Conservation (phyloP, 1,284 basidiomycete genomes). For the Ceratorhiza oryzae-sativae region DNA sequence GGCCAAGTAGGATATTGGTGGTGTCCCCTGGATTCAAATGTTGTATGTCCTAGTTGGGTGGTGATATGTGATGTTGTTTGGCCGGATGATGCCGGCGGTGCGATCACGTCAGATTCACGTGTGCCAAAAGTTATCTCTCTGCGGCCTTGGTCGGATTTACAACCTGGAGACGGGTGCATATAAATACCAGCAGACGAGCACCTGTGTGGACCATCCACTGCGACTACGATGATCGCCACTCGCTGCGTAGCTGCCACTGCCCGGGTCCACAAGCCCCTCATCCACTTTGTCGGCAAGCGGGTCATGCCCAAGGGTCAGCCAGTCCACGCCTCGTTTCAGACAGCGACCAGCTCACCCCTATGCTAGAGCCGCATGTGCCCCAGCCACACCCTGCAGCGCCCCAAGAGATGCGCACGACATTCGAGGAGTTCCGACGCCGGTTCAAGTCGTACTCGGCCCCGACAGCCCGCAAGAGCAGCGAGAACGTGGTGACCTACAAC, state of each 20-base stretch:
- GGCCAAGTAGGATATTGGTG: conserved; percentile 48
- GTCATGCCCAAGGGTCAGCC: conserved; percentile 66
- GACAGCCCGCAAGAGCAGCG: conserved; percentile 46
- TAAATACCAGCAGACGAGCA: background rate
- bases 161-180: background rate
- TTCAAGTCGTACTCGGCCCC: conserved; percentile 55
- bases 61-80: background rate
- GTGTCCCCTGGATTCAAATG: background rate
- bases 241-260: conserved; percentile 32
- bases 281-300: conserved; percentile 80
- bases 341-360: conserved; percentile 1
- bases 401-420: conserved; percentile 67
- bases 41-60: background rate
- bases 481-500: conserved; percentile 56
- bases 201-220: no score
- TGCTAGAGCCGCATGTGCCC: conserved; percentile 63
- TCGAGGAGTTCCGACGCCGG: conserved; percentile 65
- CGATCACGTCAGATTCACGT: conserved; percentile 39
- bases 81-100: conserved; percentile 18
- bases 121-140: conserved; percentile 9
- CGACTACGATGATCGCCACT: conserved; percentile 22
- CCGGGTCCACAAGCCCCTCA: conserved; percentile 70
- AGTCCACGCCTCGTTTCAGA: conserved; percentile 44
- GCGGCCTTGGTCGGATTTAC: conserved; percentile 36
- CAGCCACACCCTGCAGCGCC: conserved; percentile 81